phyloP scores from a whole-genome alignment of 108 stramenopile species.

The Cyclotella distinguenda region DNA sequence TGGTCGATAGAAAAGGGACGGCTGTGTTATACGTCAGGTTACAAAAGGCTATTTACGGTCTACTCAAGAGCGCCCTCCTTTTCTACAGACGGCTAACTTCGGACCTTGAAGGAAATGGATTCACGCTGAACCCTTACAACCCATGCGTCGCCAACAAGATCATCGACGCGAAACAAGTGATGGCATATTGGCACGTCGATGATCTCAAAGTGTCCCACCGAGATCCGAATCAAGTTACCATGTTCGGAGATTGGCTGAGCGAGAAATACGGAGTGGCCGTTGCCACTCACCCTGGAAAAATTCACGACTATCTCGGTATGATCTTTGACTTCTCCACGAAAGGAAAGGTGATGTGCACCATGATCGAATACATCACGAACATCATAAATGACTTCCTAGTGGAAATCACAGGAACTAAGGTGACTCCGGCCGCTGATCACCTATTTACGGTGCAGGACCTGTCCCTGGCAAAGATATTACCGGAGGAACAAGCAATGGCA shows the following conservation, averaged over 20 bases:
- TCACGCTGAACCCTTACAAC: conserved; percentile 50
- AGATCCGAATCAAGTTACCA: not conserved
- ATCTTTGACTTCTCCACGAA: conserved; percentile 1
- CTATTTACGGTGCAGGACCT: conserved; percentile 37
- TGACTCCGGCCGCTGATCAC: conserved; percentile 39
- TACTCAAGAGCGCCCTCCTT: not conserved
- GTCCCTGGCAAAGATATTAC: not conserved
- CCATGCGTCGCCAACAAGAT: conserved; percentile 48
- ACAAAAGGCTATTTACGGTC: conserved; percentile 38
- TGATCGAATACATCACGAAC: conserved; percentile 28
- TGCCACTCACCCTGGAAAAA: conserved; percentile 4
- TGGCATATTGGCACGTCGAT: conserved; percentile 29
- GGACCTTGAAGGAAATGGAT: conserved; percentile 21
- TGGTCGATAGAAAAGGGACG: conserved; percentile 3
- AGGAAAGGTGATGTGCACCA: conserved; percentile 16
- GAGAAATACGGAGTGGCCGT: too few relatives aligned
- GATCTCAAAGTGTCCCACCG: conserved; percentile 23
- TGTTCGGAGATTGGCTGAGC: not conserved
- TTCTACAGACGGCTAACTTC: not conserved
- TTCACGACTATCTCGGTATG: conserved; percentile 13
- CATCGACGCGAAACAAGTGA: conserved; percentile 31
- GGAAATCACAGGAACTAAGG: not conserved
- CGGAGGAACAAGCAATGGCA: not conserved
- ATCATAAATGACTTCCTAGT: conserved; percentile 16
- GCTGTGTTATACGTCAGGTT: conserved; percentile 40